These are phyloP conservation scores for Moricandia arvensis DNA, from an alignment of 345 rosid genomes.

Conservation along the genomic window DNA sequence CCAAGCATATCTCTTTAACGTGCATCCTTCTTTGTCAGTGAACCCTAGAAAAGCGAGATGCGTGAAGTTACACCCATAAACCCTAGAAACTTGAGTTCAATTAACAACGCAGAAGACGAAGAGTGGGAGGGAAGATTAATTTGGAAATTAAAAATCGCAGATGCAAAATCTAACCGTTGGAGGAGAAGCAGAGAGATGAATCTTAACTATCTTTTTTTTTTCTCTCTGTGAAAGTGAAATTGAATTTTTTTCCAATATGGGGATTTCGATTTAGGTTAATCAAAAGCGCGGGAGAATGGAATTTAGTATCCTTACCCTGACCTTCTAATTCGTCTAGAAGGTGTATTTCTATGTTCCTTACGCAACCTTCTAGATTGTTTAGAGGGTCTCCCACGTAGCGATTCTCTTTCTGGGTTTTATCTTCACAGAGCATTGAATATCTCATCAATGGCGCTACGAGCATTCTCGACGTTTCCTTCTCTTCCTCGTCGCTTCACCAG, in stretches of 20 bases:
- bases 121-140: neutral
- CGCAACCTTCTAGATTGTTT: neutral
- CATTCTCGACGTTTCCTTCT: slow-evolving; percentile 52
- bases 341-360: neutral
- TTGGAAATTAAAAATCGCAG: neutral
- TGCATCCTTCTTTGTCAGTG: slow-evolving; percentile 47
- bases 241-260: neutral
- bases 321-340: neutral
- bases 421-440: no score
- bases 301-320: neutral
- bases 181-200: slow-evolving; percentile 7
- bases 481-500: slow-evolving; percentile 42
- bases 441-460: slow-evolving; percentile 55
- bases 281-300: slow-evolving; percentile 22
- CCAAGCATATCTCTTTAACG: slow-evolving; percentile 83
- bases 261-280: slow-evolving; percentile 1
- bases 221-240: neutral
- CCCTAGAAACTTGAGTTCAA: neutral
- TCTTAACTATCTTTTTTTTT: neutral
- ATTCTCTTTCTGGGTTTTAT: neutral
- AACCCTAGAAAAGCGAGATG: slow-evolving; percentile 26
- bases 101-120: neutral
- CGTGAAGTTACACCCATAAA: slow-evolving; percentile 1
- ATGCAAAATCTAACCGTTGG: slow-evolving; percentile 4
- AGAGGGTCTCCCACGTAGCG: neutral